Percentiles rank a stretch among this genome's conserved stretches.
Conservation (phyloP, 2,329 filamentous ascomycete species). For the Plectosphaerella plurivora region DNA sequence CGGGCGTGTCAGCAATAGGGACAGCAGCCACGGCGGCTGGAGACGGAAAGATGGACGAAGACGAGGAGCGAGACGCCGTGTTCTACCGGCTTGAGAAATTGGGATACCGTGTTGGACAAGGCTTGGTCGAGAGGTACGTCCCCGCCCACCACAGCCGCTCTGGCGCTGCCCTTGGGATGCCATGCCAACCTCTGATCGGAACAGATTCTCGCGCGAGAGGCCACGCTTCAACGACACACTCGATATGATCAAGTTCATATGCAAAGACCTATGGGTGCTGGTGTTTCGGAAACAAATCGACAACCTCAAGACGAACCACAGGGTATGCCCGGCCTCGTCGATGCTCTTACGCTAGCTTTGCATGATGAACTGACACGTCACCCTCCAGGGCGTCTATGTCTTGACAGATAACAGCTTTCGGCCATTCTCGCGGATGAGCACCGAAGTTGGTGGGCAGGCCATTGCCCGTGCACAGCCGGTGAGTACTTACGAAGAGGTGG, state of each 20-base stretch:
- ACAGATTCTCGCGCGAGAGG: conserved; percentile 73
- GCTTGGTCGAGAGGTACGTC: conserved; percentile 79
- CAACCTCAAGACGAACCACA: conserved; percentile 96
- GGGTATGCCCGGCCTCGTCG: conserved; percentile 45
- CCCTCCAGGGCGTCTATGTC: conserved; percentile 81
- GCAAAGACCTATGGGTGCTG: conserved; percentile 95
- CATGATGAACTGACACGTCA: background rate
- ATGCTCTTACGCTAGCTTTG: background rate
- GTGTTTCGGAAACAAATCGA: conserved; percentile 97
- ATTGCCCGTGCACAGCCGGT: conserved; percentile 75
- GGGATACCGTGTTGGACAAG: conserved; percentile 89
- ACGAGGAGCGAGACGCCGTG: conserved; percentile 79
- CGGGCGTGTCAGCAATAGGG: conserved; percentile 12
- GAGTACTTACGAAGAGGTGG: conserved; percentile 23
- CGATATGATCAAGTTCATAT: conserved; percentile 96
- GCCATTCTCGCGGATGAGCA: conserved; percentile 84
- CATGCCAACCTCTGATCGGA: background rate
- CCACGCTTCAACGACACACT: conserved; percentile 88
- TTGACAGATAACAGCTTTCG: conserved; percentile 90
- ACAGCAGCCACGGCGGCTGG: conserved; percentile 7
- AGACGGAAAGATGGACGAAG: conserved; percentile 56
- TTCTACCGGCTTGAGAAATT: conserved; percentile 79
- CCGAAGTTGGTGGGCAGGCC: conserved; percentile 69
- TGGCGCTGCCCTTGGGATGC: background rate
- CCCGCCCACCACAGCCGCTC: background rate